Percentiles rank a stretch among this genome's conserved stretches.
phyloP scores from a whole-genome alignment of 139 green algal genomes.

The Chlorella sp. region DNA sequence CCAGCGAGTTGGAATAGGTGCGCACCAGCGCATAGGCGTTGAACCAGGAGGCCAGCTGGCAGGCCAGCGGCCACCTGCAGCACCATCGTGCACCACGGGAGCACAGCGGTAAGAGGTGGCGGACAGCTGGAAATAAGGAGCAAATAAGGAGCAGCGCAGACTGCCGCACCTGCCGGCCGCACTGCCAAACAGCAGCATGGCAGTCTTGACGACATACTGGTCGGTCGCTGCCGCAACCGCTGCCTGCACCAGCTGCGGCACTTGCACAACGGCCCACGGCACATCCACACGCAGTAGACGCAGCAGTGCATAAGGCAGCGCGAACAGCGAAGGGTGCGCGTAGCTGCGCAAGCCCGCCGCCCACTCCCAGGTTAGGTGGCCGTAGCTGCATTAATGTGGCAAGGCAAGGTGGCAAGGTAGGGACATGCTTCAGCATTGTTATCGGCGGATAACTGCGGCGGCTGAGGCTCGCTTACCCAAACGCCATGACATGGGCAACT shows the following conservation, averaged over 20 bases:
- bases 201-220: slow-evolving; percentile 36
- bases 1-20: slow-evolving; percentile 70
- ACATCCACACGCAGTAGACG: slow-evolving; percentile 24
- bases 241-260: slow-evolving; percentile 54
- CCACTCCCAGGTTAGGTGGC: slow-evolving; percentile 80
- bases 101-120: neutral
- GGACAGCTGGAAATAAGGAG: neutral
- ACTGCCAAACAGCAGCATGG: slow-evolving; percentile 25
- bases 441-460: neutral
- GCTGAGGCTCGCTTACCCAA: slow-evolving; percentile 47
- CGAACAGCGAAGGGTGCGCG: slow-evolving; percentile 69
- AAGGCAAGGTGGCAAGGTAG: neutral
- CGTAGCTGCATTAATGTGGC: slow-evolving; percentile 50
- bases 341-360: slow-evolving; percentile 53
- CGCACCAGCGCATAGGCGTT: slow-evolving; percentile 65
- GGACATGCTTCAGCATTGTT: neutral
- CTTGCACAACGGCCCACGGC: slow-evolving; percentile 20
- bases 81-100: neutral
- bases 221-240: slow-evolving; percentile 48
- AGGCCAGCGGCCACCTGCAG: slow-evolving; percentile 52
- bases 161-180: slow-evolving; percentile 20
- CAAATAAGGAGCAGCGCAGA: neutral
- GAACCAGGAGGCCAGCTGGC: slow-evolving; percentile 73
- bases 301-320: slow-evolving; percentile 49
- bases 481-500: slow-evolving; percentile 67